Percentiles rank a stretch among this genome's conserved stretches.
phyloP scores from a whole-genome alignment of 116 monocot genomes.

The Trichopus zeylanicus region DNA sequence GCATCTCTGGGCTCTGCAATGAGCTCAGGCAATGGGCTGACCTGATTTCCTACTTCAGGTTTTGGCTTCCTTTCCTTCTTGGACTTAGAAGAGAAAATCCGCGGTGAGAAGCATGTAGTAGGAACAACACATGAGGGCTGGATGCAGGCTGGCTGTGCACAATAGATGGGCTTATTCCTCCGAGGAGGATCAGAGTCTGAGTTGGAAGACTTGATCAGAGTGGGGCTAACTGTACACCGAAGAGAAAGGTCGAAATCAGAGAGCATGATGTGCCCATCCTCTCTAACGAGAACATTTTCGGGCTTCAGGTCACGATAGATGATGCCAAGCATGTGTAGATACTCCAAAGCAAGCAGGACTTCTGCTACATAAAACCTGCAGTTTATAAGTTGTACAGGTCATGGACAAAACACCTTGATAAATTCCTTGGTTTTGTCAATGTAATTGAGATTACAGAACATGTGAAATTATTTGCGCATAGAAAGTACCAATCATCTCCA shows the following conservation, averaged over 20 bases:
- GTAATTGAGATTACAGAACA: too few species aligned
- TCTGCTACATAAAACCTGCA: slow-evolving; percentile 79
- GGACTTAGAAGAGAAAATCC: slow-evolving; percentile 53
- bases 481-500: too few species aligned
- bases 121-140: slow-evolving; percentile 57
- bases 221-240: slow-evolving; percentile 55
- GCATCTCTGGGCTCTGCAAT: slow-evolving; percentile 68
- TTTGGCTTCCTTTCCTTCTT: slow-evolving; percentile 46
- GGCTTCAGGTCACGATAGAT: slow-evolving; percentile 81
- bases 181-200: slow-evolving; percentile 19
- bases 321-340: slow-evolving; percentile 74
- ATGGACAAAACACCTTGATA: neutral
- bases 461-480: too few species aligned
- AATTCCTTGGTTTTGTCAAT: too few species aligned
- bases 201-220: slow-evolving; percentile 49
- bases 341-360: slow-evolving; percentile 61
- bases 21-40: slow-evolving; percentile 62
- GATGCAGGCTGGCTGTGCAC: slow-evolving; percentile 59
- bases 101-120: slow-evolving; percentile 57
- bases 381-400: neutral
- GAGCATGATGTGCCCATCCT: slow-evolving; percentile 82
- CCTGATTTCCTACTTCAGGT: slow-evolving; percentile 44
- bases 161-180: slow-evolving; percentile 26
- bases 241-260: slow-evolving; percentile 89
- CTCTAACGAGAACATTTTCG: slow-evolving; percentile 69